Base-by-base conservation (phyloP, 1,139 yeast species). In the Pichia sp. region DNA sequence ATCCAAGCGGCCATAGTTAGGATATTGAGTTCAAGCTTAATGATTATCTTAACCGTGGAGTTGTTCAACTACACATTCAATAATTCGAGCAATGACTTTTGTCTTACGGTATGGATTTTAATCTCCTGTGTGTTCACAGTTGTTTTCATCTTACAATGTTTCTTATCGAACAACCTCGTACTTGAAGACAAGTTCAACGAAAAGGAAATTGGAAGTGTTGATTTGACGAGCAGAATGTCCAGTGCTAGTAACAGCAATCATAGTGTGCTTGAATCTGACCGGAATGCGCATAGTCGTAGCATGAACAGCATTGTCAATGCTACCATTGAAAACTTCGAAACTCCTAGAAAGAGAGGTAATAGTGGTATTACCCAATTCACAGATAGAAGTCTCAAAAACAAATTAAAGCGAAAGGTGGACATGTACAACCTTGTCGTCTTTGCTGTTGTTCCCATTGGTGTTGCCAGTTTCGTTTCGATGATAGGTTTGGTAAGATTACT, bases 401-500 rank as follows among this genome's bases (percentile, higher is more conserved):
- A n/a, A n/a, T 54, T 67, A 22, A 69, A 72, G 30, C 62, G 88
- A 37, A 83, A 87, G 45, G 74, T 91, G 46, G 87, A 82, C 52
- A 66, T 80, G 41, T 83, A 87, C 58, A 86, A 84, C 49, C 83
- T 91, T 33, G 88, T 84, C 1, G 96, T 91, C 1, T 91, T 85
- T 64, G 96, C 97, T 1, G 97, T 91, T 35, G 96, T 91, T 6
- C 98, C 98, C 0, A 88, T 91, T 18, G 98, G 98, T 0, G 53
- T 91, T 42, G 96, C 98, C 3, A 85, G 96, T 50, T 91, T 91
- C 51, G 62, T 88, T 20, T 87, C 97, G 5, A 86, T 88, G 95
- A 66, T 87, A 21, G 93, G 88, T 0, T 62, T 88, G 33, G 62
- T 87, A 22, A 64, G 96, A 44, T 74, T 86, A 36, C 59, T 87